These are phyloP conservation scores for Xenoacremonium recifei DNA, from an alignment of 2,329 filamentous ascomycete species.

Conservation along the genomic window DNA sequence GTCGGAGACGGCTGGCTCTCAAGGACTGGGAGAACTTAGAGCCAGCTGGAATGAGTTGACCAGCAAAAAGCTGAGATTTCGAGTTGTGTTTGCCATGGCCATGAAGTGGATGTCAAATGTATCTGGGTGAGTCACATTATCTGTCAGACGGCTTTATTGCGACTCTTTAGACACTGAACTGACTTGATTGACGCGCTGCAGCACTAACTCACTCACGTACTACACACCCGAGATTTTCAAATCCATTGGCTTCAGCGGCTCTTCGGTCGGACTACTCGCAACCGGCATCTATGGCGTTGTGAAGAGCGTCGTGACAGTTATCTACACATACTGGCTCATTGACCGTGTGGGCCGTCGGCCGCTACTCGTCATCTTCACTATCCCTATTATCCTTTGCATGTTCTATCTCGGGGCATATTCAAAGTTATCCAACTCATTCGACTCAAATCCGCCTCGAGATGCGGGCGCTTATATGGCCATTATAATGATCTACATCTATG, in stretches of 20 bases:
- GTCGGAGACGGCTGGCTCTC: constrained; percentile 42
- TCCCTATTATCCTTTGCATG: constrained; percentile 21
- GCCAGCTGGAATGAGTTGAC: constrained; percentile 17
- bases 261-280: constrained; percentile 36
- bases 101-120: constrained; percentile 25
- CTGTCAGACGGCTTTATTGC: constrained; percentile 21
- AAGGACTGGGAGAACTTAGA: constrained; percentile 7
- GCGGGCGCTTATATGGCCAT: constrained; percentile 21
- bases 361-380: constrained; percentile 21
- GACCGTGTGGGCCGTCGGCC: constrained; percentile 21
- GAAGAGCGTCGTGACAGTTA: constrained; percentile 17
- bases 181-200: constrained; percentile 8
- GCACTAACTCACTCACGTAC: background rate
- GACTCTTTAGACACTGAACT: background rate
- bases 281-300: constrained; percentile 39
- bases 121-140: constrained; percentile 24
- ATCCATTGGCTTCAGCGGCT: constrained; percentile 40
- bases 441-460: constrained; percentile 7
- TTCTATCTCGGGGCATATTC: constrained; percentile 34
- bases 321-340: constrained; percentile 18
- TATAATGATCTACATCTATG: constrained; percentile 26
- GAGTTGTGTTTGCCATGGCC: constrained; percentile 29
- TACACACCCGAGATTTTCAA: constrained; percentile 12
- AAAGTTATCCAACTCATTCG: constrained; percentile 15
- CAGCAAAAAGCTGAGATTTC: constrained; percentile 14